phyloP scores from a whole-genome alignment of 305 asterid genomes.

The Fraxinus sp. region DNA sequence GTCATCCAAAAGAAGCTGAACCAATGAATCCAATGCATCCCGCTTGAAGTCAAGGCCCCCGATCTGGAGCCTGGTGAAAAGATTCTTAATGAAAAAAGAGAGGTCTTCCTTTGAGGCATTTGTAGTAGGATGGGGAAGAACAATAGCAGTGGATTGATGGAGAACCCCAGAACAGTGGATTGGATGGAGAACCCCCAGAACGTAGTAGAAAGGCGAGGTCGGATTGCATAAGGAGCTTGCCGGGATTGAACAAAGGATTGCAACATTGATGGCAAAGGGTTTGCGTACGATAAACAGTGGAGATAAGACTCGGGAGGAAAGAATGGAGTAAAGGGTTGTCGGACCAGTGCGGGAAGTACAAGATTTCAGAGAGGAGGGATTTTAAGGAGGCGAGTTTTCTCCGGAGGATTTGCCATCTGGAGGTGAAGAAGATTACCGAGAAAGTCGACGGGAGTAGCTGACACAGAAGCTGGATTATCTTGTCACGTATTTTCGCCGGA shows the following conservation, averaged over 20 bases:
- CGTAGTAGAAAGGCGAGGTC: slow-evolving; percentile 96
- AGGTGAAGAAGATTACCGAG: slow-evolving; percentile 43
- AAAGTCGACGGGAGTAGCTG: slow-evolving; percentile 50
- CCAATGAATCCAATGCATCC: slow-evolving; percentile 68
- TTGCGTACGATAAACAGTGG: slow-evolving; percentile 60
- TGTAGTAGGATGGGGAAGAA: slow-evolving; percentile 65
- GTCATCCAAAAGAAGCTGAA: slow-evolving; percentile 60
- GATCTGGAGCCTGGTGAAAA: slow-evolving; percentile 81
- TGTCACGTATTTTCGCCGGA: slow-evolving; percentile 37
- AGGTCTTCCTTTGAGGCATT: slow-evolving; percentile 54
- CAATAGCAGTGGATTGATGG: slow-evolving; percentile 82
- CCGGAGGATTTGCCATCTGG: slow-evolving; percentile 71
- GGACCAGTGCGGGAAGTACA: slow-evolving; percentile 70
- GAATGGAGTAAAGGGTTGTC: slow-evolving; percentile 54
- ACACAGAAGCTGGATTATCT: slow-evolving; percentile 35
- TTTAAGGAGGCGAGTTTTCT: slow-evolving; percentile 50
- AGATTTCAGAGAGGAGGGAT: slow-evolving; percentile 44
- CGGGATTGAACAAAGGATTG: slow-evolving; percentile 51
- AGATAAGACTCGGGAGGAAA: slow-evolving; percentile 49
- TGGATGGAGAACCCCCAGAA: no score
- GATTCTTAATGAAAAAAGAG: slow-evolving; percentile 57
- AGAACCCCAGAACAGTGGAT: slow-evolving; percentile 83
- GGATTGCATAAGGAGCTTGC: slow-evolving; percentile 90
- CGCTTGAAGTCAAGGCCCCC: slow-evolving; percentile 77
- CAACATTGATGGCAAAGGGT: slow-evolving; percentile 50